Conservation (phyloP, 2,329 filamentous ascomycete species). For the Biscogniauxia mediterranea region DNA sequence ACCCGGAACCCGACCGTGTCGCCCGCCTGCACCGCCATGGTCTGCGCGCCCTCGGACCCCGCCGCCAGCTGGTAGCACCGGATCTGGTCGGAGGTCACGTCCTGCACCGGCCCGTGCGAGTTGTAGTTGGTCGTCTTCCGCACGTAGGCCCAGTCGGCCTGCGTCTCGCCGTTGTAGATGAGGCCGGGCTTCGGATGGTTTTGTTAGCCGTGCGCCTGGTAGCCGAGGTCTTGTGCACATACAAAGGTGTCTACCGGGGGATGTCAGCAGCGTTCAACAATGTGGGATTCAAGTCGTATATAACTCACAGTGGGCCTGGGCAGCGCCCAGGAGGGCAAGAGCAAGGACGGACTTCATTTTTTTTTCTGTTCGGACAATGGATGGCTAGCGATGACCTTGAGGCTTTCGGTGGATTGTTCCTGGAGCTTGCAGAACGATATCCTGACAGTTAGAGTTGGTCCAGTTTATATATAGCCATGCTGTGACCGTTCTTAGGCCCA, state of each 20-base stretch:
- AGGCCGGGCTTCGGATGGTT: constrained; percentile 20
- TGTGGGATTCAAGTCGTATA: not conserved
- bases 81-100: constrained; percentile 34
- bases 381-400: not conserved
- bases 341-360: constrained; percentile 23
- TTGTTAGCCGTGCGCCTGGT: constrained; percentile 1
- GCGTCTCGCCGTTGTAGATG: constrained; percentile 24
- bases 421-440: not conserved
- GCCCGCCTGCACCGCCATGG: constrained; percentile 35
- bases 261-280: constrained; percentile 12
- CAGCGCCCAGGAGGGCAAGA: constrained; percentile 20
- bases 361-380: not conserved
- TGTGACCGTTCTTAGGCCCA: not conserved
- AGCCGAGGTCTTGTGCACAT: constrained; percentile 4
- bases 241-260: constrained; percentile 26
- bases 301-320: constrained; percentile 28
- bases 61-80: constrained; percentile 34
- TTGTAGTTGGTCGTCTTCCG: constrained; percentile 39
- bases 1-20: constrained; percentile 36
- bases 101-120: constrained; percentile 34
- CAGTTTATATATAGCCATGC: not conserved
- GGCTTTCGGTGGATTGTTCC: not conserved
- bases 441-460: not conserved
- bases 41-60: constrained; percentile 31
- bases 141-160: constrained; percentile 34